Evolutionary conservation across 2,329 filamentous ascomycete species (phyloP), one percentile per base, ranked within the genome.

Genomic region (Calonectria multiphialidica): DNA sequence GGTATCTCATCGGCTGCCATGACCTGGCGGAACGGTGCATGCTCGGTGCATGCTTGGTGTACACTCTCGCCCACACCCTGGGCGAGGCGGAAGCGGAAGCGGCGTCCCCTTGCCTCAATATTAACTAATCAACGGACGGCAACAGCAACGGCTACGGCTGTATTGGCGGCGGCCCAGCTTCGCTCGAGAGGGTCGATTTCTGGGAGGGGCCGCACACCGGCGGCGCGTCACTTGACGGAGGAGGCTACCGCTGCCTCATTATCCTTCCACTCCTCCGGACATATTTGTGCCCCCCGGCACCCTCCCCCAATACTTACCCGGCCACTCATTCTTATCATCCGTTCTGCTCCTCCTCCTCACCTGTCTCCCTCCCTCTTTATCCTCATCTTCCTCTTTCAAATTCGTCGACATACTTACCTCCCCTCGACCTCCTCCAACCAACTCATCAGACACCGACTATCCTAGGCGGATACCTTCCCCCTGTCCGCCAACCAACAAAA

Each of bases 221-320:
- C 61, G 75, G 74, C 68, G 75, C 70, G 73, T 79, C 77, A 78
- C 74, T 79, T 75, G 75, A 73, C 68, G 74, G 68, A 71, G 68
- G 50, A 53, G 62, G 40, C 49, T 40, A 70, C 72, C 59, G 53
- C 71, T 71, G 64, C 44, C 55, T 68, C 15, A 30, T 16, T 21
- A 69, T 47, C 68, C 72, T 77, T 74, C 76, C 77, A 76, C 77
- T 75, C 66, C 75, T 63, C 78, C 75, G 74, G 72, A 45, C 63
- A 37, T 70, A 72, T 65, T 64, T 72, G 23, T 70, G 30, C n/a
- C 47, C 47, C 66, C 59, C 61, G 33, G 53, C 21, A 59, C 42
- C 45, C 42, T 61, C 49, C 68, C 40, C 13, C 28, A 66, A n/a
- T 59, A 55, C 62, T 62, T 67, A 50, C 62, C 53, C 59, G 37